Evolutionary conservation across 352 stramenopile genomes (phyloP).

Genomic region (Globisporangium orthogonon): DNA sequence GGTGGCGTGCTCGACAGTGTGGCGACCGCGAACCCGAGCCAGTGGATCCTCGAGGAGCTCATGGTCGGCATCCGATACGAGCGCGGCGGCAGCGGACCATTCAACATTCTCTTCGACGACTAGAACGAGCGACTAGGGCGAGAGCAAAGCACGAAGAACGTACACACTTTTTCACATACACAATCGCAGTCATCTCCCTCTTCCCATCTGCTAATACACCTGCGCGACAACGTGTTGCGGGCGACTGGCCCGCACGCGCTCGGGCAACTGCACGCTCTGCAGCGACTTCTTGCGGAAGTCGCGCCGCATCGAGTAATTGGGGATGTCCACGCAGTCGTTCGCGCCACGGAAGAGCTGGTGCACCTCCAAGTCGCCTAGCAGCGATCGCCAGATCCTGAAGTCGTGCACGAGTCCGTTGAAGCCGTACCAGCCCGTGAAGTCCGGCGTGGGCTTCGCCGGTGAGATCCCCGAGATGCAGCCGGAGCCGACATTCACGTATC

Average conservation of each 20-base stretch:
- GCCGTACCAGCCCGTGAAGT: conserved; percentile 65
- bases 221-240: conserved; percentile 61
- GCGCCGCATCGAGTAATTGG: conserved; percentile 43
- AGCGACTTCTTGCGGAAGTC: conserved; percentile 18
- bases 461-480: conserved; percentile 43
- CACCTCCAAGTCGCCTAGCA: conserved; percentile 38
- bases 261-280: conserved; percentile 23
- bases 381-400: conserved; percentile 41
- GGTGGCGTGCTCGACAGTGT: conserved; percentile 10
- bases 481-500: conserved; percentile 47
- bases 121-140: background rate
- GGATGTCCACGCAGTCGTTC: conserved; percentile 39
- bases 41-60: conserved; percentile 16
- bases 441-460: conserved; percentile 22
- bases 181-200: background rate
- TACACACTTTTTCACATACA: background rate
- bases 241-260: conserved; percentile 41
- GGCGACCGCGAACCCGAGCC: conserved; percentile 10
- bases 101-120: conserved; percentile 7
- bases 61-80: conserved; percentile 14
- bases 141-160: no score
- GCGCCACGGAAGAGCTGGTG: conserved; percentile 61
- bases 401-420: conserved; percentile 66
- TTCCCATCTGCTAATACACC: conserved; percentile 22
- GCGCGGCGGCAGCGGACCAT: conserved; percentile 6